phyloP scores from a whole-genome alignment of 495 filamentous ascomycete genomes.

The Xylaria cubensis region DNA sequence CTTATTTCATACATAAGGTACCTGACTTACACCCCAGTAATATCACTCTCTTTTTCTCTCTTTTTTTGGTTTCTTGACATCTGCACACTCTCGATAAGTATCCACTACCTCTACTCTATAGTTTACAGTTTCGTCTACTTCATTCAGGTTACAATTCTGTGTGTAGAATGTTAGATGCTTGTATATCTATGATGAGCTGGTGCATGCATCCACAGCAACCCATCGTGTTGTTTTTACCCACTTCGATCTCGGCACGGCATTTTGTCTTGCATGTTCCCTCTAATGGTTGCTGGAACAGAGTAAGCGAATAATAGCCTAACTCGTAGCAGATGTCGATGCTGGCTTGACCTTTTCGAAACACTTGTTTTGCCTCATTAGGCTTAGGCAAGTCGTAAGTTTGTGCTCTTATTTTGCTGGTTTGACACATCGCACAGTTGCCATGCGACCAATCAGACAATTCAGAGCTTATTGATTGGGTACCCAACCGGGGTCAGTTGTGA shows the following conservation, averaged over 20 bases:
- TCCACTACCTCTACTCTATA: background rate
- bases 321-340: conserved; percentile 13
- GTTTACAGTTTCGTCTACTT: background rate
- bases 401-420: conserved; percentile 18
- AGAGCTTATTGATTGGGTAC: conserved; percentile 21
- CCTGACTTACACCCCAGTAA: background rate
- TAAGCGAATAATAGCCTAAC: conserved; percentile 21
- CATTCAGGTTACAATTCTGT: background rate
- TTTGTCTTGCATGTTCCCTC: conserved; percentile 32
- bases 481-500: conserved; percentile 19
- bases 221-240: conserved; percentile 14
- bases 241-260: conserved; percentile 19
- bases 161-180: background rate
- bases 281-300: conserved; percentile 9
- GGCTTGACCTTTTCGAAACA: conserved; percentile 23
- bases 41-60: too few relatives aligned
- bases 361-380: conserved; percentile 22
- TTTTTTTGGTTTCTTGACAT: background rate
- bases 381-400: conserved; percentile 7
- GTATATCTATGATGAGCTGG: conserved; percentile 14
- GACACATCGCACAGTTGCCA: conserved; percentile 22
- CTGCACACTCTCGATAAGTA: background rate
- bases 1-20: background rate
- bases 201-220: background rate
- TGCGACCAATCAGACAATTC: conserved; percentile 25